Base-by-base conservation (phyloP, 1,139 yeast species). In the Sugiyamaella xylanicola region DNA sequence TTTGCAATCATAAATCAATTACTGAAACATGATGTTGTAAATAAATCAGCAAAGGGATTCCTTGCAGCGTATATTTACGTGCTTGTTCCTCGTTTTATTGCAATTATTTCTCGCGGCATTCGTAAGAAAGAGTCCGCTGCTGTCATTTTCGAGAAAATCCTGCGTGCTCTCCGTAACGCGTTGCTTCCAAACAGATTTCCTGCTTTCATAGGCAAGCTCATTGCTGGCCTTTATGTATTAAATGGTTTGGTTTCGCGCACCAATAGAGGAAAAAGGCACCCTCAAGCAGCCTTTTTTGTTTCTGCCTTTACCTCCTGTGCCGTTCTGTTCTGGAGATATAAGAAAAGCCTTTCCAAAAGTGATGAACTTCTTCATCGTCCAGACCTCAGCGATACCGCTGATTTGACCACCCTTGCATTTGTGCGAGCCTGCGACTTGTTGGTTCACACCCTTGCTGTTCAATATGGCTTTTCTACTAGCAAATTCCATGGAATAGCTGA, bases 21-120 rank as follows among this genome's bases (percentile, higher is more conserved):
- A 5, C 35, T 48, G 15, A 48, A 48, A 11, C 13, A 29, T 19
- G 43, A 41, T 1, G 27, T 39, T 5, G n/a, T 39, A 7, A n/a
- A 13, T 7, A 50, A 43, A 22, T 43, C 70, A 0, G 59, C 59
- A 5, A 68, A 68, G 39, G 75, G 76, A 1, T 74, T 72, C 56
- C 41, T 68, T 7, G 68, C 74, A n/a, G 75, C 79, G 2, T 75
- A 75, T 59, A 51, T 72, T 19, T 76, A 74, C 57, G 71, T 74
- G 25, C 65, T 71, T 9, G 56, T 74, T 2, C 78, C 79, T 2
- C 68, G 69, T 49, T 53, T 74, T 3, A 50, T 73, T 19, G 63
- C 66, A 37, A 59, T 63, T 25, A 45, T 69, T 7, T 54, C 66
- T 2, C 51, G 59, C 16, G 63, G 67, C n/a, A 53, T 67, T 20